Evolutionary conservation across 1,284 basidiomycete species (phyloP), one percentile per base, ranked within the genome.

Genomic region (Agroathelia rolfsii): DNA sequence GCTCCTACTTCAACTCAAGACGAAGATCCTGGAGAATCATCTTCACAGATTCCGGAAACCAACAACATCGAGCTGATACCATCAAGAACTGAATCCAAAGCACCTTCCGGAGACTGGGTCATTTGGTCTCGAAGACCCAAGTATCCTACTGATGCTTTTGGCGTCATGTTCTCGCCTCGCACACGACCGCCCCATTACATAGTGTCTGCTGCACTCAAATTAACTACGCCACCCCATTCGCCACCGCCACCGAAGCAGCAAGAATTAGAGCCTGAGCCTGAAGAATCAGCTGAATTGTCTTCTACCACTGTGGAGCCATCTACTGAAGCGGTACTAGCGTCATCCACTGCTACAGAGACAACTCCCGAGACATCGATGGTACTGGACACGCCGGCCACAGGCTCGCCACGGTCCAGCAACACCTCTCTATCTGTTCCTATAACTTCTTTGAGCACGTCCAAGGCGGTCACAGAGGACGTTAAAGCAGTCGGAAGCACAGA

Each of bases 101-200:
- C n/a, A n/a, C n/a, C n/a, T n/a, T 47, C 46, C 11, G 40, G 33
- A 22, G 41, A 51, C 21, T 76, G 64, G 59, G 75, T 69, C 6
- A 66, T 82, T 20, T 82, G 77, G 77, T 78, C 79, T 0, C 64
- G 68, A 16, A 66, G 76, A 18, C 79, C 79, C 0, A 55, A 59
- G 8, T 56, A 80, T 46, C 79, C 79, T 2, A 53, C 63, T 2
- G 50, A 53, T 34, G 78, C 78, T 0, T 76, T 76, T 3, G 69
- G 71, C 6, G 65, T 83, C 36, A 79, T 82, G 40, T 73, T 82
- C 16, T 77, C 77, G 1, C 62, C 71, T 1, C 56, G 49, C 14
- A 72, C 77, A 2, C 60, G 62, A 24, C 79, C 79, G 3, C 76
- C 79, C 13, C 55, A 58, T 2, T 53, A 69, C 36, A 54, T 81